Conservation (phyloP, 768 basidiomycete species). For the Suillus lakei region DNA sequence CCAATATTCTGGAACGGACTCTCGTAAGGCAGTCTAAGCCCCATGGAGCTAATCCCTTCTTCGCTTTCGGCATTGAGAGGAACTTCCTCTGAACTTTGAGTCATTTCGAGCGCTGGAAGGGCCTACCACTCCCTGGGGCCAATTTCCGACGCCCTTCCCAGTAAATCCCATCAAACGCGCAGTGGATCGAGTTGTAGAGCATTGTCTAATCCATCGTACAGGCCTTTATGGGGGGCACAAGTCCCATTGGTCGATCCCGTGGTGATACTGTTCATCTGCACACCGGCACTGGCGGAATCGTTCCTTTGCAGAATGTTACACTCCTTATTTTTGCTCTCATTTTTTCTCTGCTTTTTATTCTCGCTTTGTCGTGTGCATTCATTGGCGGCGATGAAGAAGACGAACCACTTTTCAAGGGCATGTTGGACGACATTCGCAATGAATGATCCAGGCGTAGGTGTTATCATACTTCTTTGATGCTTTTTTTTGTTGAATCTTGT, state of each 20-base stretch:
- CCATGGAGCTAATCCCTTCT: background rate
- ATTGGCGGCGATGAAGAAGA: constrained; percentile 49
- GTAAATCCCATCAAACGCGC: background rate
- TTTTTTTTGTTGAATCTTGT: background rate
- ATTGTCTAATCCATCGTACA: constrained; percentile 3
- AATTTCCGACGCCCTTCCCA: background rate
- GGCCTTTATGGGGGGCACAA: constrained; percentile 20
- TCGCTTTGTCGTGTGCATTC: constrained; percentile 53
- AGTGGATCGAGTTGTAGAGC: background rate
- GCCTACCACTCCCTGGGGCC: background rate
- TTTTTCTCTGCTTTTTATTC: constrained; percentile 53
- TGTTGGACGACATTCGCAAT: constrained; percentile 46
- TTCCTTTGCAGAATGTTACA: constrained; percentile 31
- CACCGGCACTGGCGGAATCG: constrained; percentile 20
- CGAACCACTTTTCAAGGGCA: constrained; percentile 43
- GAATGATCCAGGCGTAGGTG: constrained; percentile 50
- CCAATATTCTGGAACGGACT: background rate
- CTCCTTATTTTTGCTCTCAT: constrained; percentile 43
- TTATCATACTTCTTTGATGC: background rate
- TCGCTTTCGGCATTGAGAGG: background rate
- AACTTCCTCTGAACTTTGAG: background rate
- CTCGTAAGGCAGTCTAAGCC: background rate
- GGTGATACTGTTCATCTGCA: background rate
- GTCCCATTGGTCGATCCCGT: constrained; percentile 14
- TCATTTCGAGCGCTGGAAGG: background rate